phyloP scores from a whole-genome alignment of 768 basidiomycete genomes.

The Chlorophyllum brunneum region DNA sequence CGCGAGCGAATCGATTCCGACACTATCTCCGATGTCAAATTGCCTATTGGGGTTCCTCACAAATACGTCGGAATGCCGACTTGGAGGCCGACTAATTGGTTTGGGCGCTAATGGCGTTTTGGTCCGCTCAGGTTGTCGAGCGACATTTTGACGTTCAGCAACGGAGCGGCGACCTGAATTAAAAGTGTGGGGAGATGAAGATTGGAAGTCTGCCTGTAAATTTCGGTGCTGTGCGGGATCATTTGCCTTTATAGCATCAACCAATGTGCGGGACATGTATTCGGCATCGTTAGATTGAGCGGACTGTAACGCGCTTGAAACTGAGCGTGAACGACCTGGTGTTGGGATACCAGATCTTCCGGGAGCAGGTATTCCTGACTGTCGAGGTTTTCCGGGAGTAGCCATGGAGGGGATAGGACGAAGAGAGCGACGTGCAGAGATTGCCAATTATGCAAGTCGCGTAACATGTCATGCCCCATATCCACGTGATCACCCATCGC shows the following conservation, averaged over 20 bases:
- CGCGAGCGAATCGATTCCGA: conserved; percentile 83
- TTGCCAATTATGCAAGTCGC: conserved; percentile 9
- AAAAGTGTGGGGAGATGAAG: conserved; percentile 40
- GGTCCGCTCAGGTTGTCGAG: conserved; percentile 35
- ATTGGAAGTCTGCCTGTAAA: conserved; percentile 31
- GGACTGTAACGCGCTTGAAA: conserved; percentile 46
- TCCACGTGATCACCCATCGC: conserved; percentile 5
- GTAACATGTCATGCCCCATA: neutral
- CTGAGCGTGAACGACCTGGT: conserved; percentile 66
- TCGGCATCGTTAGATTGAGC: conserved; percentile 41
- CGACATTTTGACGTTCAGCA: conserved; percentile 33
- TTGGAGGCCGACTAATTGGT: conserved; percentile 48
- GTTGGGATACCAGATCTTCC: conserved; percentile 54
- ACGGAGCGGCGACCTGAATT: conserved; percentile 50
- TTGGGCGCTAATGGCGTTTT: conserved; percentile 48
- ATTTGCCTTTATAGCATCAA: conserved; percentile 76
- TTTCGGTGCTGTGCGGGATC: conserved; percentile 71
- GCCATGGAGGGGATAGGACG: conserved; percentile 22
- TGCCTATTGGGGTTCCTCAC: conserved; percentile 36
- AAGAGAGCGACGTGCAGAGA: conserved; percentile 5
- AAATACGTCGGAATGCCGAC: conserved; percentile 63
- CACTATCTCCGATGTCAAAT: conserved; percentile 76
- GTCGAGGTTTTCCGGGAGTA: conserved; percentile 39
- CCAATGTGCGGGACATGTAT: conserved; percentile 68
- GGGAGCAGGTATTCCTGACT: conserved; percentile 38